phyloP scores from a whole-genome alignment of 2,329 filamentous ascomycete genomes.

The Falciphora oryzae region DNA sequence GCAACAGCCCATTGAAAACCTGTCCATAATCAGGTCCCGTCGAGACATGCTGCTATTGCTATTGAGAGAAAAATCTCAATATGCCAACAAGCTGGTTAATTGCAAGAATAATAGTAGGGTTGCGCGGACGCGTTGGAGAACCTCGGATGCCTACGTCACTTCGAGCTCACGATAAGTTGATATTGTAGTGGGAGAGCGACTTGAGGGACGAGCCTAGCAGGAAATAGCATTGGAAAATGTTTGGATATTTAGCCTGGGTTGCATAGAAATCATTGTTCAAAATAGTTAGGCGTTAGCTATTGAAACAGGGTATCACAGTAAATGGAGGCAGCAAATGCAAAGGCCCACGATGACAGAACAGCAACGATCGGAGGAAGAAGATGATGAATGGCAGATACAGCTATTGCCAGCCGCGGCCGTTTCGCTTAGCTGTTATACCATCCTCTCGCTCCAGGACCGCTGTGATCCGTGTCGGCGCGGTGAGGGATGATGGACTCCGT shows the following conservation, averaged over 20 bases:
- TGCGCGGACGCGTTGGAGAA: too few relatives aligned
- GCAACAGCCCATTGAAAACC: too few relatives aligned
- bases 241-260: background rate
- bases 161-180: background rate
- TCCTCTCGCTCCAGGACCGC: conserved; percentile 45
- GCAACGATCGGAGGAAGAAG: background rate
- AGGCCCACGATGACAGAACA: too few relatives aligned
- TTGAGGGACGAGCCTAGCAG: background rate
- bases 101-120: too few relatives aligned
- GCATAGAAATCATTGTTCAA: background rate
- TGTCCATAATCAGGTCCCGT: too few relatives aligned
- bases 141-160: background rate
- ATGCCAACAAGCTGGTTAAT: too few relatives aligned
- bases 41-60: too few relatives aligned
- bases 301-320: background rate
- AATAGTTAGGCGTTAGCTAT: background rate
- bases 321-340: background rate
- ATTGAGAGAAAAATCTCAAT: too few relatives aligned
- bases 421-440: conserved; percentile 5
- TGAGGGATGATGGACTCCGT: conserved; percentile 80
- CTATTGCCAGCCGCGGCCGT: background rate
- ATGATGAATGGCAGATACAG: background rate
- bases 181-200: background rate
- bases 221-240: background rate
- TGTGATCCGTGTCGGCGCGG: conserved; percentile 52